Percentiles rank a stretch among this genome's conserved stretches.
phyloP scores from a whole-genome alignment of 1,284 basidiomycete species.

The Ceratobasidium sp. region DNA sequence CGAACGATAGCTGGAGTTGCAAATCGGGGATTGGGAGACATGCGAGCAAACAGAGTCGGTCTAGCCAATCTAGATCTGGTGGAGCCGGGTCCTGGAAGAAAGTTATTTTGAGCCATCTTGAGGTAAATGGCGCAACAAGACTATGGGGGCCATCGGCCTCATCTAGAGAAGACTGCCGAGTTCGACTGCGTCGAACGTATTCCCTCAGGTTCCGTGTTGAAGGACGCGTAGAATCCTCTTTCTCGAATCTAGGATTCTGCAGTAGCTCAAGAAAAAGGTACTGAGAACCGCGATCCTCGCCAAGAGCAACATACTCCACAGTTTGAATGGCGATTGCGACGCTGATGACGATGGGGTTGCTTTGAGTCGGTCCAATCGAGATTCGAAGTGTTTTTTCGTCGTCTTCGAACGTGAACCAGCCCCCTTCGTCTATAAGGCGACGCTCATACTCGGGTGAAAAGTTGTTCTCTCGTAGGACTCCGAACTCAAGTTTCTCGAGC shows the following conservation, averaged over 20 bases:
- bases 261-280: constrained; percentile 34
- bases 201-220: neutral
- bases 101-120: constrained; percentile 16
- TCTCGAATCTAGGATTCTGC: constrained; percentile 28
- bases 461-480: constrained; percentile 17
- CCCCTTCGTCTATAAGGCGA: neutral
- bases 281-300: neutral
- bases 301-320: constrained; percentile 24
- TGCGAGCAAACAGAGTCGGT: constrained; percentile 12
- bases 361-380: constrained; percentile 14
- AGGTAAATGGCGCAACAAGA: constrained; percentile 36
- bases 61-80: constrained; percentile 19
- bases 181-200: constrained; percentile 8
- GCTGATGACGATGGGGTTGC: constrained; percentile 2
- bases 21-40: constrained; percentile 11
- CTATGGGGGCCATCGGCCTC: constrained; percentile 6
- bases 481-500: constrained; percentile 22
- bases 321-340: constrained; percentile 38
- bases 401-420: constrained; percentile 32
- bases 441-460: constrained; percentile 29
- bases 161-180: constrained; percentile 14
- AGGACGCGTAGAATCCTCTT: neutral
- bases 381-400: constrained; percentile 35
- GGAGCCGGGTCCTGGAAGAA: constrained; percentile 10
- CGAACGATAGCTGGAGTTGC: neutral